A percentile compares a stretch with the other conserved stretches of the same genome.
Evolutionary conservation across 1,139 yeast species (phyloP).

Genomic region (Protomyces pachydermus): DNA sequence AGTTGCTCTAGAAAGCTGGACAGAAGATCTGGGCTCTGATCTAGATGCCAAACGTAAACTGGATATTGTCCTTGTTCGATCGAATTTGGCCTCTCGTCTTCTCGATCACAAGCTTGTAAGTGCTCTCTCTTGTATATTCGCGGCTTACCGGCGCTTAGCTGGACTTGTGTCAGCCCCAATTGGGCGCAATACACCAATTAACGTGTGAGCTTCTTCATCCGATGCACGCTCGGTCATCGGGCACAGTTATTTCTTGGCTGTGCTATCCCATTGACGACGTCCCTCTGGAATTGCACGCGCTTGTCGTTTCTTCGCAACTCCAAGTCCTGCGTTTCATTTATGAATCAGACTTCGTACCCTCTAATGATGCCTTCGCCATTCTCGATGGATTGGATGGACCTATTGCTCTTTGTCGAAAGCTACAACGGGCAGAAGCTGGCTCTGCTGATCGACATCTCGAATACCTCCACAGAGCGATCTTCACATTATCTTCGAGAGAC

Average conservation of each 20-base stretch:
- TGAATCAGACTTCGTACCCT: background rate
- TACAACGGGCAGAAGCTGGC: background rate
- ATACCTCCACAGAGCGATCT: background rate
- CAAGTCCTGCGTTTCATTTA: background rate
- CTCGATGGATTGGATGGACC: background rate
- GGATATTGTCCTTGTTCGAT: conserved; percentile 8
- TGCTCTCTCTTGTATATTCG: no score
- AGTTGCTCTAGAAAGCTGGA: background rate
- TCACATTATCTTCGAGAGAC: background rate
- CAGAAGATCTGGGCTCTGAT: background rate
- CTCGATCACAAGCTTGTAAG: conserved; percentile 8
- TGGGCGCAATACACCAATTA: no score
- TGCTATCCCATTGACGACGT: background rate
- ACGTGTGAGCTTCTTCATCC: background rate
- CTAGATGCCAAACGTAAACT: background rate
- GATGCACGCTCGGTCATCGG: background rate
- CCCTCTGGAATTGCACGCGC: background rate
- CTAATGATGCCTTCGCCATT: background rate
- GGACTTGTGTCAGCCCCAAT: no score
- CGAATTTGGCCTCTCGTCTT: conserved; percentile 3
- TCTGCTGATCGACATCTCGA: background rate
- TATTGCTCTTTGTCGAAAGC: background rate
- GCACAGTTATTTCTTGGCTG: background rate
- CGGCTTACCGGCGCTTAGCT: no score
- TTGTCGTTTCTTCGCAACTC: background rate